These are phyloP conservation scores for Fusarium haematococcum DNA, from an alignment of 2,329 filamentous ascomycete genomes.

Conservation along the genomic window DNA sequence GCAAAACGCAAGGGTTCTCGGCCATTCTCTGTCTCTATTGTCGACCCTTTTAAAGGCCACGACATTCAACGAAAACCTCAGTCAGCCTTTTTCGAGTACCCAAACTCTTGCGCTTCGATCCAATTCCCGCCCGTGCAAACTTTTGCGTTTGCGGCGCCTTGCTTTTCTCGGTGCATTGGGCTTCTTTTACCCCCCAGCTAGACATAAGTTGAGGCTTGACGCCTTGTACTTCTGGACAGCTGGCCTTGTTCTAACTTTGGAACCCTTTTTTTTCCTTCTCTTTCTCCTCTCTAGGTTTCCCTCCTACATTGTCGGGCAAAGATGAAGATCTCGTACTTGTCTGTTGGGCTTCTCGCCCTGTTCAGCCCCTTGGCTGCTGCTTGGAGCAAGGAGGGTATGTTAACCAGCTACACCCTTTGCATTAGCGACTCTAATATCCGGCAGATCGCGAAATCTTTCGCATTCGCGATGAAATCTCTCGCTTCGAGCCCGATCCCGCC, in stretches of 20 bases:
- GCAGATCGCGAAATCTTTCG: constrained; percentile 98
- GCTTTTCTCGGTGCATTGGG: constrained; percentile 26
- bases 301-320: constrained; percentile 48
- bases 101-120: not conserved
- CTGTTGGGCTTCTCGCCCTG: constrained; percentile 76
- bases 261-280: constrained; percentile 12
- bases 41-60: constrained; percentile 5
- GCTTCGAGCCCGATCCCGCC: constrained; percentile 80
- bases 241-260: constrained; percentile 32
- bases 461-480: constrained; percentile 85
- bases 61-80: not conserved
- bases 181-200: not conserved
- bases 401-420: not conserved
- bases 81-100: not conserved
- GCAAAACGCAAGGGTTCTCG: constrained; percentile 7
- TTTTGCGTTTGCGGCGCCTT: constrained; percentile 18
- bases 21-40: not conserved
- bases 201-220: not conserved
- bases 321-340: constrained; percentile 79
- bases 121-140: not conserved
- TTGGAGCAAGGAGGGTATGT: constrained; percentile 87
- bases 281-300: not conserved
- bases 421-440: constrained; percentile 15
- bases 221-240: constrained; percentile 26
- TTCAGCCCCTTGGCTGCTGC: constrained; percentile 76